phyloP scores from a whole-genome alignment of 2,329 filamentous ascomycete genomes.

The Botryotinia calthae region DNA sequence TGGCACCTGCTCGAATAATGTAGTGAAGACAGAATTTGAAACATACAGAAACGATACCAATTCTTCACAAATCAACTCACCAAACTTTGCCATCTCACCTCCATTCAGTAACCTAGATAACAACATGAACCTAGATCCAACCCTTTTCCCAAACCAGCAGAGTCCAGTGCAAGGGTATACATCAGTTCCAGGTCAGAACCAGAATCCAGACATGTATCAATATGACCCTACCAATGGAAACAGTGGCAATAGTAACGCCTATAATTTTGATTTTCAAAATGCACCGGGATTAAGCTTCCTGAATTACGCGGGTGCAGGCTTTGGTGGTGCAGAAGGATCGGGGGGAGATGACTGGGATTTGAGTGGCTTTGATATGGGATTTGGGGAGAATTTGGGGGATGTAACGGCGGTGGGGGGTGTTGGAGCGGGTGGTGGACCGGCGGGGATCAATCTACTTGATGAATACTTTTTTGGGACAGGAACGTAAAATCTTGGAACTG shows the following conservation, averaged over 20 bases:
- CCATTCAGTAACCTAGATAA: slow-evolving; percentile 18
- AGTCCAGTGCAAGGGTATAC: background rate
- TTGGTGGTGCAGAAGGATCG: slow-evolving; percentile 23
- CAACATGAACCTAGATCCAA: slow-evolving; percentile 17
- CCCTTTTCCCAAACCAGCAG: slow-evolving; percentile 21
- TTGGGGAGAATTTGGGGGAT: slow-evolving; percentile 29
- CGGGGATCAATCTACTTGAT: slow-evolving; percentile 47
- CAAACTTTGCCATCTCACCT: slow-evolving; percentile 28
- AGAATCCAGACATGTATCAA: slow-evolving; percentile 29
- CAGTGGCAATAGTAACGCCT: background rate
- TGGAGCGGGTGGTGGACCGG: slow-evolving; percentile 26
- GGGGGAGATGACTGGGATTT: slow-evolving; percentile 22
- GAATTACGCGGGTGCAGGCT: slow-evolving; percentile 23
- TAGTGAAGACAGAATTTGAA: slow-evolving; percentile 27
- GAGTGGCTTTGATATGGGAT: slow-evolving; percentile 23
- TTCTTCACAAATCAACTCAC: slow-evolving; percentile 2
- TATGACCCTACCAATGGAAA: background rate
- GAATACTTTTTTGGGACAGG: slow-evolving; percentile 55
- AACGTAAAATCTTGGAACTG: background rate
- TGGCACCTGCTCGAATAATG: background rate
- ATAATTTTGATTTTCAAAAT: slow-evolving; percentile 25
- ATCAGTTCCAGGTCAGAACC: background rate
- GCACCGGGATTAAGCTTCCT: slow-evolving; percentile 35
- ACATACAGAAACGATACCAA: slow-evolving; percentile 3
- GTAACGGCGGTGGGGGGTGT: slow-evolving; percentile 33